These are phyloP conservation scores for Apiospora saccharicola DNA, from an alignment of 2,329 filamentous ascomycete genomes.

Conservation along the genomic window DNA sequence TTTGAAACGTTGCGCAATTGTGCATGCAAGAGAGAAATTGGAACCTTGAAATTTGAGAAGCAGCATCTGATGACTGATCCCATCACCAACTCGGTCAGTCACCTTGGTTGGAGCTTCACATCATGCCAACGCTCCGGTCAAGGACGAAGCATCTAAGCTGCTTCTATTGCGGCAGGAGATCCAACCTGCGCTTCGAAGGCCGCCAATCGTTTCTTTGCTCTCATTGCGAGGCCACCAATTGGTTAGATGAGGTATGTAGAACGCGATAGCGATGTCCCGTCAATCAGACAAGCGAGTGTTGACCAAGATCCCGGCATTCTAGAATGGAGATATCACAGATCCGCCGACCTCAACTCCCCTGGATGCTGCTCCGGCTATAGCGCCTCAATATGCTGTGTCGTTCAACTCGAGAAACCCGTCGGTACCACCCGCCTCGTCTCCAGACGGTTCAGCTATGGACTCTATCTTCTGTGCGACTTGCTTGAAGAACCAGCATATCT, in stretches of 20 bases:
- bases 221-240: constrained; percentile 86
- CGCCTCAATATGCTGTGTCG: constrained; percentile 13
- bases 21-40: constrained; percentile 9
- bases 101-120: constrained; percentile 20
- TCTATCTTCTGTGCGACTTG: constrained; percentile 77
- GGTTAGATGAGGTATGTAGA: constrained; percentile 78
- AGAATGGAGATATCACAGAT: constrained; percentile 91
- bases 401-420: constrained; percentile 20
- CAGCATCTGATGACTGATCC: constrained; percentile 7
- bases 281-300: constrained; percentile 24
- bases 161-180: constrained; percentile 83
- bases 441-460: constrained; percentile 41
- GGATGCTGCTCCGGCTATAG: constrained; percentile 2
- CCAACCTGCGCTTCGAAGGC: constrained; percentile 65
- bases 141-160: constrained; percentile 60
- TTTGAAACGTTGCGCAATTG: constrained; percentile 9
- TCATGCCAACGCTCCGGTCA: constrained; percentile 39
- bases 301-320: constrained; percentile 27
- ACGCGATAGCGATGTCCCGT: neutral
- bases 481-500: constrained; percentile 86
- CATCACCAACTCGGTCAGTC: neutral
- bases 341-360: constrained; percentile 66
- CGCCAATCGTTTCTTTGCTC: constrained; percentile 74
- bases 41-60: too few species aligned
- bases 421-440: constrained; percentile 41